A percentile compares a stretch with the other conserved stretches of the same genome.
Conservation (phyloP, 352 stramenopile species). For the Globisporangium barbulae region DNA sequence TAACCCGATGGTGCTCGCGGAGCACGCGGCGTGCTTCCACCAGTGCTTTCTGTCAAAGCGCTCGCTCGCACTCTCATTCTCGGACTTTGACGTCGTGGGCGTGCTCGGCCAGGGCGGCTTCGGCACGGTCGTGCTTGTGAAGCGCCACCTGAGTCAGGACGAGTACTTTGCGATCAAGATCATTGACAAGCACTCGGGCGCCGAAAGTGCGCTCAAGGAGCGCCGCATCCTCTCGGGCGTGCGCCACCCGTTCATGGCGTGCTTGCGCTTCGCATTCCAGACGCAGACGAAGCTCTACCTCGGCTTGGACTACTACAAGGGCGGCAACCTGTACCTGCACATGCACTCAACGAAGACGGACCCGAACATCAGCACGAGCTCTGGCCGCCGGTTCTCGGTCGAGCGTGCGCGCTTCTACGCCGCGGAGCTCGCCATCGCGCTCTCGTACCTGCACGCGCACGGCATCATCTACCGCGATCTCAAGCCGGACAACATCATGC, state of each 20-base stretch:
- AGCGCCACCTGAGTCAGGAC: slow-evolving; percentile 68
- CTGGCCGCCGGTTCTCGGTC: slow-evolving; percentile 61
- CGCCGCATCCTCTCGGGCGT: slow-evolving; percentile 72
- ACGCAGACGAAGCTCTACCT: slow-evolving; percentile 81
- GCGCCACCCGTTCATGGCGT: slow-evolving; percentile 77
- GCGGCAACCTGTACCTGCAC: slow-evolving; percentile 82
- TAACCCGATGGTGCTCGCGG: slow-evolving; percentile 74
- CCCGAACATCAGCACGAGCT: slow-evolving; percentile 70
- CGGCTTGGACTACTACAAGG: slow-evolving; percentile 84
- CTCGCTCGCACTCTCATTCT: slow-evolving; percentile 79
- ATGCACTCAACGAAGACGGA: slow-evolving; percentile 87
- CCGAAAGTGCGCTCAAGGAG: slow-evolving; percentile 74
- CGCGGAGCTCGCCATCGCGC: slow-evolving; percentile 79
- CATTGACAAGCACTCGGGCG: slow-evolving; percentile 80
- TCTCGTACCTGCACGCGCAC: slow-evolving; percentile 85
- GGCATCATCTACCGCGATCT: slow-evolving; percentile 87
- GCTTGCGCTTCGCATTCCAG: slow-evolving; percentile 84
- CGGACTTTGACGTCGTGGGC: slow-evolving; percentile 81
- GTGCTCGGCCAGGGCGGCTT: slow-evolving; percentile 81
- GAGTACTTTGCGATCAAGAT: slow-evolving; percentile 89
- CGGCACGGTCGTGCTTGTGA: slow-evolving; percentile 77
- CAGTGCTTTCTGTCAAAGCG: slow-evolving; percentile 82
- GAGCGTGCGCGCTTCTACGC: slow-evolving; percentile 85
- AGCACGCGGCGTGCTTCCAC: slow-evolving; percentile 78
- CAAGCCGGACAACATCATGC: slow-evolving; percentile 89